Evolutionary conservation across 139 green algal species (phyloP), one percentile per base, ranked within the genome.

Genomic region (Medakamo hakoo): DNA sequence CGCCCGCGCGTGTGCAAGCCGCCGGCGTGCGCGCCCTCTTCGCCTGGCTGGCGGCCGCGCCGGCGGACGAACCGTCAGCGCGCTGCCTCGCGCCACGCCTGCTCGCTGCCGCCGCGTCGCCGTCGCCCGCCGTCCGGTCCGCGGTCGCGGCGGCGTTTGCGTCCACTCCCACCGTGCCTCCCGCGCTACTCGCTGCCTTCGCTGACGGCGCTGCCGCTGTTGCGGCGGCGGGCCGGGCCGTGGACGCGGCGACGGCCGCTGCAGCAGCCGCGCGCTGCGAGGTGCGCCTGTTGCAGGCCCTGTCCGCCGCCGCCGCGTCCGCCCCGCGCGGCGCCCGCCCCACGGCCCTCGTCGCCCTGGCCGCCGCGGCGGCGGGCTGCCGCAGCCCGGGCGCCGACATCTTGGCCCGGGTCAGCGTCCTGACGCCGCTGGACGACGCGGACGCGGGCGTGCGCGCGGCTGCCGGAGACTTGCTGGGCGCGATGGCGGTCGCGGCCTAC

Each of bases 371-470:
- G 9, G 9, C 40, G 16, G 9, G 9, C 40, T 16, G 9, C 30
- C 57, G 60, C 9, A 59, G 40, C 27, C 31, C 55, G 24, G 31
- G 23, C 27, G 63, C 71, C 16, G 60, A 73, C 60, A 57, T 72
- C 27, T 57, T 79, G 27, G 24, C 68, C 25, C 55, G 76, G 58
- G 71, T 57, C n/a, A 59, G 76, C 40, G 56, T 82, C 57, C 30
- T 76, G n/a, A 55, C 64, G 0, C 48, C 58, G 31, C 57, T 81
- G 30, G 74, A 72, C 30, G 49, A 68, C 60, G 32, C 31, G 1
- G 68, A 76, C 52, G 48, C 62, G 0, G 25, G 28, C 2, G 27
- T 77, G 28, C 60, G 64, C 27, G 32, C 63, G 3, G 22, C 61
- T 21, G 77, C 74, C 9, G 74, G 64, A 0, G 63, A 78, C 31